Base-by-base conservation (phyloP, 495 filamentous ascomycete genomes). In the Amorphotheca resinae region DNA sequence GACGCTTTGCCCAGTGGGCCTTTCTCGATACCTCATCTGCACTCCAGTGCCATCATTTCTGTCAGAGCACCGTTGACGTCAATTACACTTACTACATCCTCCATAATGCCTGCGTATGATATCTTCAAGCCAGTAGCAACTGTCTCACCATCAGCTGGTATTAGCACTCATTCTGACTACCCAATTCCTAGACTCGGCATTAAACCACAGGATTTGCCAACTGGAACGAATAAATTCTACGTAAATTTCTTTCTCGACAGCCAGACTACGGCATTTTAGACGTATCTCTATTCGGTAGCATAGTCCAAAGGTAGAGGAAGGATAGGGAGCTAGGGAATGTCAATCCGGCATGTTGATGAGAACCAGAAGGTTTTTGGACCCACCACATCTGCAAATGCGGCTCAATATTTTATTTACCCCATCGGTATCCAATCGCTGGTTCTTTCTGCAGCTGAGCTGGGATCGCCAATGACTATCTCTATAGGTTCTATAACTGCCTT, bases 201-300 rank as follows among this genome's bases (percentile, higher is more conserved):
- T 43, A 44, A 33, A 37, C 31, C 64, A 42, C 62, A 73, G 15
- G 58, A 61, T 2, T 59, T 53, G 1, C 82, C 81, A 0, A 69
- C 84, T 48, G 64, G 73, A 38, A 91, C 87, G 9, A 93, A 95
- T 56, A 95, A 94, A 53, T 98, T 95, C 60, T 94, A 94, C 54
- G 77, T 77, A 40, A 93, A 93, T 37, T 77, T 94, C 49, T 91
- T 89, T 54, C 64, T 95, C 2, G 86, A 79, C 2, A 71, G 60
- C 35, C 87, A 93, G 59, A 72, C 64, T 3, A 70, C 73, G 28
- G 68, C 78, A 1, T 72, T 77, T 0, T 95, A 83, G 68, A 83
- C 84, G 1, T 80, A 93, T 57, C 91, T 91, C 8, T 98, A 95
- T 59, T 80, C 82, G 0, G 49, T 95, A 2, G 61, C 72, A 28